Evolutionary conservation across 768 basidiomycete species (phyloP).

Genomic region (Udeniomyces megalosporus): DNA sequence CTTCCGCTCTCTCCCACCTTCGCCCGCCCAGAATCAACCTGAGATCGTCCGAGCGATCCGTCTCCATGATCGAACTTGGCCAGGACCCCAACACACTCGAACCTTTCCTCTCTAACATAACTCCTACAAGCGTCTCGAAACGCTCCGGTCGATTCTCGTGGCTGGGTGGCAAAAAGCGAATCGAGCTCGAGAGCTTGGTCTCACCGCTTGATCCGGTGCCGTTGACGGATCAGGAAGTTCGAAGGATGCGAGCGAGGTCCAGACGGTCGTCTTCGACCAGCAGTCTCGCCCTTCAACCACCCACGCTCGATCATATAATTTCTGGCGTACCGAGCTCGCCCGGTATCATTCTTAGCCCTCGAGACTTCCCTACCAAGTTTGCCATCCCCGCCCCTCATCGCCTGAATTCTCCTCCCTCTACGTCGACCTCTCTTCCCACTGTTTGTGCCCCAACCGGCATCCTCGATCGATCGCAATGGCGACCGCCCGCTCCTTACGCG

Average conservation of each 20-base stretch:
- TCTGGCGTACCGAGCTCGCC: neutral
- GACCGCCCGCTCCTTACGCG: neutral
- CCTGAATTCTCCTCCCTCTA: neutral
- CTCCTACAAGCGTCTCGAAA: no score
- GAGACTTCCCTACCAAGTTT: neutral
- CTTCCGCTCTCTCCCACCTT: no score
- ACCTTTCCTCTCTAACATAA: no score
- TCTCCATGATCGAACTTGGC: no score
- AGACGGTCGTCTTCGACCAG: neutral
- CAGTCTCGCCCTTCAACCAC: neutral
- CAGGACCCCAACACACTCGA: no score
- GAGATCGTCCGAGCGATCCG: no score
- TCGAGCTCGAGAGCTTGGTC: neutral
- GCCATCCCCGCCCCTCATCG: neutral
- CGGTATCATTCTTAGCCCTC: neutral
- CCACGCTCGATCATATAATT: neutral
- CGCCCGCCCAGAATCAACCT: no score
- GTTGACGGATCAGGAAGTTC: neutral
- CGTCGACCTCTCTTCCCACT: neutral
- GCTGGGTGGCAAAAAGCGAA: no score
- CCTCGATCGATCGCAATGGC: no score
- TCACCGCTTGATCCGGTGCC: neutral
- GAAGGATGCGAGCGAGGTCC: neutral
- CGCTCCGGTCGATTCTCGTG: no score
- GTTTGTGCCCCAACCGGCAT: no score